Conservation (phyloP, 1,284 basidiomycete species). For the Cutaneotrichosporon dermatis region DNA sequence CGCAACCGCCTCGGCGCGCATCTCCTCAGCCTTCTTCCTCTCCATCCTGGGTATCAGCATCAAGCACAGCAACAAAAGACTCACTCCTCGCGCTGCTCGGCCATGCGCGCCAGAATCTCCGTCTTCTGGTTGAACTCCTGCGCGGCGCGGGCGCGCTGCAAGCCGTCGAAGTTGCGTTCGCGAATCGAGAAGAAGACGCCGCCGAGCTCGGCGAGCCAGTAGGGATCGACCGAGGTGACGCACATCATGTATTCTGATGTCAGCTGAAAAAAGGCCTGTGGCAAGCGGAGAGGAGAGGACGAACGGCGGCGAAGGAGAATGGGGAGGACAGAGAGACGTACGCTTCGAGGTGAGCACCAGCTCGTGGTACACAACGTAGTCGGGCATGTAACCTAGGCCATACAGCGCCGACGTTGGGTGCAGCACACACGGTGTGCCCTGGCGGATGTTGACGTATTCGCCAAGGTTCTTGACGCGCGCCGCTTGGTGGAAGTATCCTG, state of each 20-base stretch:
- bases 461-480: conserved; percentile 97
- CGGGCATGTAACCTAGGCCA: conserved; percentile 92
- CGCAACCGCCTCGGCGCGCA: conserved; percentile 58
- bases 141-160: conserved; percentile 64
- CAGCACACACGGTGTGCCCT: conserved; percentile 62
- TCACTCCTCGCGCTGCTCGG: conserved; percentile 76
- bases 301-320: neutral
- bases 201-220: conserved; percentile 90
- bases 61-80: conserved; percentile 37
- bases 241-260: conserved; percentile 77
- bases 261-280: neutral
- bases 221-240: conserved; percentile 89
- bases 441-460: conserved; percentile 95
- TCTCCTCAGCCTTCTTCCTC: conserved; percentile 57
- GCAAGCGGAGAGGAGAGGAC: neutral
- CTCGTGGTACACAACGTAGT: conserved; percentile 96
- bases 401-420: conserved; percentile 97
- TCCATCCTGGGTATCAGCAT: conserved; percentile 26
- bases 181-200: conserved; percentile 92
- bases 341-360: conserved; percentile 85
- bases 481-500: conserved; percentile 99
- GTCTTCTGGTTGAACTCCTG: conserved; percentile 83
- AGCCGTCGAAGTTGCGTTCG: conserved; percentile 88
- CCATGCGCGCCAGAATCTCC: conserved; percentile 81
- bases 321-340: conserved; percentile 16